phyloP scores from a whole-genome alignment of 169 alveolate species.

The Babesia gibsoni region DNA sequence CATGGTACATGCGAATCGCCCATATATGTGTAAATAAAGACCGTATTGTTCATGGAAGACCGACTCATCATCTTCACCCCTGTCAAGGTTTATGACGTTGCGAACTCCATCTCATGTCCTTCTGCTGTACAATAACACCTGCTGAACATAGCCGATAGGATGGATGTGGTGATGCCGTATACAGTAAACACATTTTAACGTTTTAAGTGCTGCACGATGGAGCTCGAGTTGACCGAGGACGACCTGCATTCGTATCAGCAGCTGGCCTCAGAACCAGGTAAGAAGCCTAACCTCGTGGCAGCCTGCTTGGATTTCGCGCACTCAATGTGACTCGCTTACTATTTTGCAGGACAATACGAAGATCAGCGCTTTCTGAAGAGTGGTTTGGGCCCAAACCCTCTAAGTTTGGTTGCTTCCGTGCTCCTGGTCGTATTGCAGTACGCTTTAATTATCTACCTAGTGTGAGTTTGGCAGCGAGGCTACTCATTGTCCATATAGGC shows the following conservation, averaged over 20 bases:
- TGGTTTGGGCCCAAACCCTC: conserved; percentile 9
- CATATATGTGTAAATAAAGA: too few relatives aligned
- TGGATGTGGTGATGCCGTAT: too few relatives aligned
- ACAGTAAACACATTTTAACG: too few relatives aligned
- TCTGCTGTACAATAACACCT: too few relatives aligned
- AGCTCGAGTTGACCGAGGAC: not conserved
- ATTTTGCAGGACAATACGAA: not conserved
- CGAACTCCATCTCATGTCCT: too few relatives aligned
- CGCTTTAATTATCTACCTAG: not conserved
- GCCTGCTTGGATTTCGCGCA: not conserved
- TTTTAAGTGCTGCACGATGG: not conserved
- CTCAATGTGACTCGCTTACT: not conserved
- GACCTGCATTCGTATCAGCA: not conserved
- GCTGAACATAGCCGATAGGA: too few relatives aligned
- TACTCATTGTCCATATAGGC: too few relatives aligned
- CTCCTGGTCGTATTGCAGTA: not conserved
- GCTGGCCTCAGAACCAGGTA: conserved; percentile 24
- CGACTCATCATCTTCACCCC: too few relatives aligned
- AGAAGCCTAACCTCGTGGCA: too few relatives aligned
- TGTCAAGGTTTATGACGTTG: too few relatives aligned
- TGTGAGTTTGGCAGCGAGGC: not conserved
- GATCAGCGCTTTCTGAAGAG: not conserved
- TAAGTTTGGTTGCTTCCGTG: not conserved
- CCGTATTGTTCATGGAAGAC: too few relatives aligned
- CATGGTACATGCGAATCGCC: too few relatives aligned